Evolutionary conservation across 495 filamentous ascomycete genomes (phyloP).

Genomic region (Neohortaea acidophila): DNA sequence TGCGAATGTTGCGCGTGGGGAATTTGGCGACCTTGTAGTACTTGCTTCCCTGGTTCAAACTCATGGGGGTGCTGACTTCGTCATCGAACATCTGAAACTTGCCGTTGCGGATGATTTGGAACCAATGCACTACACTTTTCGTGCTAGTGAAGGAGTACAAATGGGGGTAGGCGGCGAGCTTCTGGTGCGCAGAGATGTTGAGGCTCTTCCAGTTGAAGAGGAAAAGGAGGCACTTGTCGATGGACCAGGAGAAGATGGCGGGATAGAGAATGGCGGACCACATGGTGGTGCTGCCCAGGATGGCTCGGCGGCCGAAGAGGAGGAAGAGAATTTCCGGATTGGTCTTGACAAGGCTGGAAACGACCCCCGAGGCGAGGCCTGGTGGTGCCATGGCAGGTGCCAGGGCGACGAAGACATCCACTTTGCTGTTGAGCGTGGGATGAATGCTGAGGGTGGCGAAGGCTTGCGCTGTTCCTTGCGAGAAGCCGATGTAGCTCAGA

Average conservation of each 20-base stretch:
- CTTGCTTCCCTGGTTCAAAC: conserved; percentile 34
- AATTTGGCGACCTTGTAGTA: conserved; percentile 91
- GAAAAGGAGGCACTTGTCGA: conserved; percentile 64
- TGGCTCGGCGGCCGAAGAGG: conserved; percentile 85
- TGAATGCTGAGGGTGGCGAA: conserved; percentile 93
- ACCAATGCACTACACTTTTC: conserved; percentile 95
- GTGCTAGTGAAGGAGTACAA: conserved; percentile 92
- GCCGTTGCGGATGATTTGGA: conserved; percentile 92
- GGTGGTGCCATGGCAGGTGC: conserved; percentile 93
- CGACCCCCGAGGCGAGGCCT: conserved; percentile 73
- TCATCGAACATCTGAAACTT: conserved; percentile 98
- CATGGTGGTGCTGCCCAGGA: conserved; percentile 86
- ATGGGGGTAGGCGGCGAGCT: conserved; percentile 92
- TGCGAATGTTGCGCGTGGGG: conserved; percentile 91
- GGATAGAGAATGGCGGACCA: conserved; percentile 95
- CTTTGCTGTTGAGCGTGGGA: conserved; percentile 77
- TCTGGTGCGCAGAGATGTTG: conserved; percentile 78
- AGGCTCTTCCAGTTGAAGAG: conserved; percentile 81
- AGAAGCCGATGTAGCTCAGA: conserved; percentile 93
- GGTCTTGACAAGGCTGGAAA: conserved; percentile 83
- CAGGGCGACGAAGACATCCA: conserved; percentile 94
- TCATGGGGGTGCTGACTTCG: conserved; percentile 56
- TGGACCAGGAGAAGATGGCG: conserved; percentile 77
- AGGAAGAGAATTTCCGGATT: conserved; percentile 87
- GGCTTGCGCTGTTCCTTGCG: conserved; percentile 89